Base-by-base conservation (phyloP, 2,329 filamentous ascomycete species). In the Talaromyces sp. region DNA sequence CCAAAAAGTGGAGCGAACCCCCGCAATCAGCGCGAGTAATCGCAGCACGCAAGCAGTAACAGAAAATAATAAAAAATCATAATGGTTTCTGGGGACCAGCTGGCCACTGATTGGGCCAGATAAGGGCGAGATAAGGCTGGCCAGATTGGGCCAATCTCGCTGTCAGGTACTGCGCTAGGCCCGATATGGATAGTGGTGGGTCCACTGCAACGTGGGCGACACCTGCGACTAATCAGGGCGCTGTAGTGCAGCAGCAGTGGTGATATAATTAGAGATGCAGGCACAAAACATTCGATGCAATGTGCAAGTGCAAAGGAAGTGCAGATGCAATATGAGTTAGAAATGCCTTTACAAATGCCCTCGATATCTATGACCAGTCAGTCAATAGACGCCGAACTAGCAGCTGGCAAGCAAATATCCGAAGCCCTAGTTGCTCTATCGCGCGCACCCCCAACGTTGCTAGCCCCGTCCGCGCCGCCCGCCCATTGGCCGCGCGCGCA, bases 101-200 rank as follows among this genome's bases (percentile, higher is more conserved):
- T 2, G 4, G 9, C 21, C 29, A 43, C 10, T 58, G 60, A 60
- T 64, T 62, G 62, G 60, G 14, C 14, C 17, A 19, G 59, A 61
- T 61, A 61, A 61, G 59, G 27, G 31, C 24, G 26, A 54, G 57
- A 56, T 60, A 56, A 62, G 38, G 58, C 31, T 51, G 29, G 29
- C 58, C 58, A 59, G 41, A 21, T 43, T 43, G 41, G 41, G n/a
- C 41, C 7, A 21, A 43, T 43, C 41, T n/a, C 2, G 41, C 41
- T 21, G 41, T 27, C 55, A 31, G n/a, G n/a, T 27, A 43, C 14
- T 6, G 13, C 13, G 54, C 52, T 43, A 17, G 7, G 1, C 43
- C 21, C 43, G 43, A 24, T 21, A 13, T 13, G n/a, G 35, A 8
- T 6, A 6, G 7, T 38, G 35, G n/a, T 17, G 17, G 35, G 6